Conservation (phyloP, 1,284 basidiomycete genomes). For the Uromyces viciae-fabae region DNA sequence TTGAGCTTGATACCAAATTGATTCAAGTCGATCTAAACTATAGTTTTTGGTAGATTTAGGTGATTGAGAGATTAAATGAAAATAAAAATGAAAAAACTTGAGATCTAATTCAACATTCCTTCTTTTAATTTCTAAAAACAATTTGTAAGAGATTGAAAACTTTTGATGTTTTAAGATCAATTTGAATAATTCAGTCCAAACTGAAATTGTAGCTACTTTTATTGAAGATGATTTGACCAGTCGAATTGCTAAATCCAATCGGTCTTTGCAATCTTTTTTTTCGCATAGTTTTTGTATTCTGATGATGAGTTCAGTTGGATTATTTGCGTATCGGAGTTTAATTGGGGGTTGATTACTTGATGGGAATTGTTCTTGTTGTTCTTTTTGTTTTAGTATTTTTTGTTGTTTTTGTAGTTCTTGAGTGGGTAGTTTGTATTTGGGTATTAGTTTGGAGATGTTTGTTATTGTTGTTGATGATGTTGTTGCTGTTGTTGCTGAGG, state of each 20-base stretch:
- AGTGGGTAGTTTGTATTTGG: no score
- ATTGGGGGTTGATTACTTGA: background rate
- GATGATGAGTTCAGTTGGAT: slow-evolving; percentile 48
- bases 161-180: slow-evolving; percentile 18
- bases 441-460: no score
- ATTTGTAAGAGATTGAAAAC: slow-evolving; percentile 18
- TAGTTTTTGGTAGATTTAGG: background rate
- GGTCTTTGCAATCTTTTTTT: background rate
- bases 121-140: slow-evolving; percentile 46
- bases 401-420: no score
- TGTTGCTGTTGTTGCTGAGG: no score
- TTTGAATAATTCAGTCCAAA: slow-evolving; percentile 50
- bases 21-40: background rate
- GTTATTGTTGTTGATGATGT: no score
- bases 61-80: slow-evolving; percentile 20
- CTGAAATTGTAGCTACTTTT: slow-evolving; percentile 48
- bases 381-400: no score
- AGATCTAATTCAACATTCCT: slow-evolving; percentile 46
- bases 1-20: slow-evolving; percentile 19
- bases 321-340: slow-evolving; percentile 42
- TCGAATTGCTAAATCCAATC: slow-evolving; percentile 39
- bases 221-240: slow-evolving; percentile 46
- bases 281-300: slow-evolving; percentile 28
- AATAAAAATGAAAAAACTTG: slow-evolving; percentile 47
- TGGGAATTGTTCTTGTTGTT: no score